These are phyloP conservation scores for Polygonum aviculare DNA, from an alignment of 148 eudicot genomes.

Conservation along the genomic window DNA sequence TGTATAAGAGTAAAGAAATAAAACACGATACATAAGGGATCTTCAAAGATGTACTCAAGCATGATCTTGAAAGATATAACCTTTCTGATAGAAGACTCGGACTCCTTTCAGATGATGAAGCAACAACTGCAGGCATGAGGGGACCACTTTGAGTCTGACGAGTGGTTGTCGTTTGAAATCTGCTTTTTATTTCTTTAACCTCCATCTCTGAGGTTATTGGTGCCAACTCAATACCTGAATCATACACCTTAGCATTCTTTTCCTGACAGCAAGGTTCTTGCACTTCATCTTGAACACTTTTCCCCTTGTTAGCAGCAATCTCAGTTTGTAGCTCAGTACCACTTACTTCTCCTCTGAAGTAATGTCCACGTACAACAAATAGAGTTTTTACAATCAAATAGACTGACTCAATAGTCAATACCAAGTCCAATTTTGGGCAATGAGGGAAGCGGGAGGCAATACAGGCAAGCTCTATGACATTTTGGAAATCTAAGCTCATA, in stretches of 20 bases:
- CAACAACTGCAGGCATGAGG: conserved; percentile 58
- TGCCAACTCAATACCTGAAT: conserved; percentile 33
- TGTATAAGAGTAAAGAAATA: background rate
- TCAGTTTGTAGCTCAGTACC: conserved; percentile 26
- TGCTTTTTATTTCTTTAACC: conserved; percentile 33
- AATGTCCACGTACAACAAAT: conserved; percentile 3
- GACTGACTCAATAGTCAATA: background rate
- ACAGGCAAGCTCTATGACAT: background rate
- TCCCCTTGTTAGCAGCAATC: conserved; percentile 25
- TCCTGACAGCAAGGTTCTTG: conserved; percentile 28
- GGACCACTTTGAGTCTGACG: conserved; percentile 88
- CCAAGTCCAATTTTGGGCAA: background rate
- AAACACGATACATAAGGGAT: background rate
- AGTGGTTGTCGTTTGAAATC: conserved; percentile 32
- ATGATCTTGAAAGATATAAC: conserved; percentile 7
- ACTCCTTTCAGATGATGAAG: conserved; percentile 50
- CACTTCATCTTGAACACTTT: conserved; percentile 30
- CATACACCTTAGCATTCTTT: conserved; percentile 30
- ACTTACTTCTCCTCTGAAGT: conserved; percentile 40
- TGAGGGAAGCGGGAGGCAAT: too few relatives aligned
- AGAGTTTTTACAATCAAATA: background rate
- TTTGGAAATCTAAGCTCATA: background rate
- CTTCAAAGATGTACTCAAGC: background rate
- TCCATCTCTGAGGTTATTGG: conserved; percentile 41
- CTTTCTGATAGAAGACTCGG: conserved; percentile 55